Conservation (phyloP, 108 stramenopile genomes). For the Licmophora abbreviata region DNA sequence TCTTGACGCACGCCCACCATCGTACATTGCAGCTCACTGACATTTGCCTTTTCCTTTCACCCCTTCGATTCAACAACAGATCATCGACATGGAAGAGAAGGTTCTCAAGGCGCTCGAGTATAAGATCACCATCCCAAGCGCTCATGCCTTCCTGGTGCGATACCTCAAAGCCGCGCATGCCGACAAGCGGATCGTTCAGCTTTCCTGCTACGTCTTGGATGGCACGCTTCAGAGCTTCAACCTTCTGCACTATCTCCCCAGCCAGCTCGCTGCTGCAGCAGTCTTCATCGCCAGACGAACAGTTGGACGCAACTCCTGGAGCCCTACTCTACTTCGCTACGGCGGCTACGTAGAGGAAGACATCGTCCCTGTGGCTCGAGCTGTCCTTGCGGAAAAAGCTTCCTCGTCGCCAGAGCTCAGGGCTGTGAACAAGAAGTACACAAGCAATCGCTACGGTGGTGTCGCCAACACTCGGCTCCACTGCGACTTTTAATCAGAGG, state of each 20-base stretch:
- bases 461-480: conserved; percentile 55
- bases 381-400: conserved; percentile 49
- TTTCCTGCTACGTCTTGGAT: conserved; percentile 90
- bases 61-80: conserved; percentile 33
- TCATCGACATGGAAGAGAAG: conserved; percentile 90
- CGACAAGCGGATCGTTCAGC: conserved; percentile 82
- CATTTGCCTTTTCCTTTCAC: too few species aligned
- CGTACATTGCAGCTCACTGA: background rate
- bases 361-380: conserved; percentile 65
- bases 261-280: conserved; percentile 85
- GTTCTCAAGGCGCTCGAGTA: conserved; percentile 87
- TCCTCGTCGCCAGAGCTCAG: conserved; percentile 46
- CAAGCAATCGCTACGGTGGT: conserved; percentile 61
- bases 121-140: conserved; percentile 84
- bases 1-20: background rate
- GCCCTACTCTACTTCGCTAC: conserved; percentile 84
- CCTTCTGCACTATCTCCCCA: conserved; percentile 85
- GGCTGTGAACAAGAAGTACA: conserved; percentile 87
- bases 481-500: conserved; percentile 38
- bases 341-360: conserved; percentile 79
- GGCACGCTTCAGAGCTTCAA: conserved; percentile 89
- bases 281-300: conserved; percentile 84
- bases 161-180: conserved; percentile 93
- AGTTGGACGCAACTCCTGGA: conserved; percentile 84
- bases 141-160: conserved; percentile 88